A percentile compares a stretch with the other conserved stretches of the same genome.
phyloP scores from a whole-genome alignment of 2,329 filamentous ascomycete species.

The Byssochlamys sp. region DNA sequence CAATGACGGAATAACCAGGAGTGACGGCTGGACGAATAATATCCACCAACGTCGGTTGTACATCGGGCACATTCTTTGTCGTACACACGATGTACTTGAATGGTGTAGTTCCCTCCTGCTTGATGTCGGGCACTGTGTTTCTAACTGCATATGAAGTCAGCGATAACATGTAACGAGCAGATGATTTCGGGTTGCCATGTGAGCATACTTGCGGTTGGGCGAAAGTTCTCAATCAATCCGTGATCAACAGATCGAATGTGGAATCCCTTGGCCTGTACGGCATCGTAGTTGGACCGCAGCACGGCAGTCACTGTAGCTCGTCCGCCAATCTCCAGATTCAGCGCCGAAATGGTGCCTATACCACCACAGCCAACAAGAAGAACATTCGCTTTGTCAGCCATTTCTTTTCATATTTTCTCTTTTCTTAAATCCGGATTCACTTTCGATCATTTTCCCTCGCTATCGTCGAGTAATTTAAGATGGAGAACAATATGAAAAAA shows the following conservation, averaged over 20 bases:
- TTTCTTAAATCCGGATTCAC: no score
- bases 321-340: constrained; percentile 45
- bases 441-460: no score
- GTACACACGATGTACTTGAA: constrained; percentile 50
- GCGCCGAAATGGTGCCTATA: constrained; percentile 50
- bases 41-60: constrained; percentile 39
- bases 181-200: no score
- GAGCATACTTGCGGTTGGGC: no score
- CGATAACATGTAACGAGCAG: no score
- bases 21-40: constrained; percentile 44
- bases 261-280: constrained; percentile 44
- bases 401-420: no score
- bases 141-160: no score
- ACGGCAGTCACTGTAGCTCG: constrained; percentile 46
- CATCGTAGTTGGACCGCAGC: constrained; percentile 48
- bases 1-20: constrained; percentile 40
- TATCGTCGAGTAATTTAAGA: no score
- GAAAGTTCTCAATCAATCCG: constrained; percentile 20
- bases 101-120: no score
- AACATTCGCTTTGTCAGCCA: constrained; percentile 23
- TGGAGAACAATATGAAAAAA: no score
- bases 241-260: constrained; percentile 48
- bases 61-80: constrained; percentile 52
- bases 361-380: constrained; percentile 49
- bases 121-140: no score